phyloP scores from a whole-genome alignment of 306 rosid species.

The Prinsepia uniflora region DNA sequence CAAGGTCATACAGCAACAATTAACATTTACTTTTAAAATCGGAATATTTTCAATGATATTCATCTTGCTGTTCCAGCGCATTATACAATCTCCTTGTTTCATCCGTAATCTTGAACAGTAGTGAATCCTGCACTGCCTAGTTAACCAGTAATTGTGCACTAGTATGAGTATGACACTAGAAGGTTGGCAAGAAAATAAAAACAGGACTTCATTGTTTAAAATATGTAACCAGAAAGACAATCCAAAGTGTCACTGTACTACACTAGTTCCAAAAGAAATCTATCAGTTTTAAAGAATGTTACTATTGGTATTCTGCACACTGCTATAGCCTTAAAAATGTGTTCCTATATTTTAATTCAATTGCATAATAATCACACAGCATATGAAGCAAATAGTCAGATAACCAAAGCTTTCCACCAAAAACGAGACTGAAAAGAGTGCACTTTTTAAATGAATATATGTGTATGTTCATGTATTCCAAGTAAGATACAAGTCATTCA shows the following conservation, averaged over 20 bases:
- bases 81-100: not conserved
- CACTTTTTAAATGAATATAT: not conserved
- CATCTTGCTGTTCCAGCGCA: not conserved
- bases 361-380: not conserved
- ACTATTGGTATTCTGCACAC: not conserved
- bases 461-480: not conserved
- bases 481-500: conserved; percentile 10
- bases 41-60: not conserved
- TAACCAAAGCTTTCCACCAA: not conserved
- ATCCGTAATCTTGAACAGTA: not conserved
- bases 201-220: not conserved
- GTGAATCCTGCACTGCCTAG: not conserved
- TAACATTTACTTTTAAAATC: not conserved
- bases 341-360: not conserved
- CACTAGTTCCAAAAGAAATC: not conserved
- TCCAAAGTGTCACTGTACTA: not conserved
- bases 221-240: not conserved
- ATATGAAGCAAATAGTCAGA: not conserved
- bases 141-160: not conserved
- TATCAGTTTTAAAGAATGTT: not conserved
- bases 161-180: too few species aligned
- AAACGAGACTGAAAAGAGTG: not conserved
- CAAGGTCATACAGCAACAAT: not conserved
- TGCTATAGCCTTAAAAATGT: not conserved
- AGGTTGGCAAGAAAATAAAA: not conserved